Evolutionary conservation across 805 yeast genomes (phyloP).

Genomic region (Starmerella asiatica): DNA sequence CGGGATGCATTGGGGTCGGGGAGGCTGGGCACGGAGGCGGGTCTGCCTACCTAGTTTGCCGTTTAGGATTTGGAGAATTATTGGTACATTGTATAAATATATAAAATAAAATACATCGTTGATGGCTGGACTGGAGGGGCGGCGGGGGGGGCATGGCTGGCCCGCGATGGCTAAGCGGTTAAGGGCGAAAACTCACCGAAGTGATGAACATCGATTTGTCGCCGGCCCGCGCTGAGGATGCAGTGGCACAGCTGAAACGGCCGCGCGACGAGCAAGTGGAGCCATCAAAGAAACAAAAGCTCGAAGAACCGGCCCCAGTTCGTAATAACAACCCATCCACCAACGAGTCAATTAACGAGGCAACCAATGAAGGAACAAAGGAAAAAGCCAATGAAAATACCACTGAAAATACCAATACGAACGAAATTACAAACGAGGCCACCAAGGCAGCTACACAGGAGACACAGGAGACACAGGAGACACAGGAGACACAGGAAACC

Average conservation of each 20-base stretch:
- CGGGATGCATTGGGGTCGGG: background rate
- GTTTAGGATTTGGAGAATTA: too few relatives aligned
- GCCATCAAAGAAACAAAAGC: background rate
- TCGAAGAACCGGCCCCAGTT: background rate
- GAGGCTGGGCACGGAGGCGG: background rate
- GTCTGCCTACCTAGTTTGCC: too few relatives aligned
- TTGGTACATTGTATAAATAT: too few relatives aligned
- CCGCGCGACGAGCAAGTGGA: constrained; percentile 5
- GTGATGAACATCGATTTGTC: constrained; percentile 6
- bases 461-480: too few relatives aligned
- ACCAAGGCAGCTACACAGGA: background rate
- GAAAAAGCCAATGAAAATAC: background rate
- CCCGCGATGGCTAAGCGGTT: too few relatives aligned
- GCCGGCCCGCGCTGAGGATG: constrained; percentile 29
- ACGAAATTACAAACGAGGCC: background rate
- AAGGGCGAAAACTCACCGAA: too few relatives aligned
- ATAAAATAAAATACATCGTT: too few relatives aligned
- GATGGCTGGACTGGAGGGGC: too few relatives aligned
- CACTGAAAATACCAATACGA: background rate
- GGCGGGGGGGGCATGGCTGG: too few relatives aligned
- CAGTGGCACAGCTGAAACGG: constrained; percentile 26
- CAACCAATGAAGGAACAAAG: background rate
- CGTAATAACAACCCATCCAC: background rate
- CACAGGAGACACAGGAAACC: too few relatives aligned
- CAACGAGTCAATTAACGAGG: background rate